Percentiles rank a stretch among this genome's conserved stretches.
These are phyloP conservation scores for Colletotrichum cordylinicola DNA, from an alignment of 2,329 filamentous ascomycete genomes.

Conservation along the genomic window DNA sequence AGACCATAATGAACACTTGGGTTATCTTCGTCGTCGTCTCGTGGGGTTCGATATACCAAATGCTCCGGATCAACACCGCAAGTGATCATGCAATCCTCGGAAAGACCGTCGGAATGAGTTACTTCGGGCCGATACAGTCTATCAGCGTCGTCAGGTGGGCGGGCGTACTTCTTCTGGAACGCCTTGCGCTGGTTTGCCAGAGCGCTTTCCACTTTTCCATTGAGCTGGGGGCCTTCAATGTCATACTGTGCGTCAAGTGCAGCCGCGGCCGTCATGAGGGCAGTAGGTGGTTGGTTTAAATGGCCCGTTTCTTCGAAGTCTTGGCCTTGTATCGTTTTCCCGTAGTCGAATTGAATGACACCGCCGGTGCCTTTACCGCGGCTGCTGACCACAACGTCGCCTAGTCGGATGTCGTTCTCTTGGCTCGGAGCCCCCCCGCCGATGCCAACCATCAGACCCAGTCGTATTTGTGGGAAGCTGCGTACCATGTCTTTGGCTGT, in stretches of 20 bases:
- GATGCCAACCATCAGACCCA: constrained; percentile 22
- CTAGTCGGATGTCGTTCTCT: constrained; percentile 21
- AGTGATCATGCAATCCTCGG: too few species aligned
- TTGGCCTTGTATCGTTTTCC: neutral
- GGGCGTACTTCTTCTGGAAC: neutral
- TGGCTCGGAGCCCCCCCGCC: constrained; percentile 29
- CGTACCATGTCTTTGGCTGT: constrained; percentile 33
- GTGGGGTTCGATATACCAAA: too few species aligned
- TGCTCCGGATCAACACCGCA: neutral
- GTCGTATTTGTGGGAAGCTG: neutral
- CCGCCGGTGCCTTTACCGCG: neutral
- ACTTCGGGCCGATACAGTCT: rapidly evolving
- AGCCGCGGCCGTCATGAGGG: constrained; percentile 9
- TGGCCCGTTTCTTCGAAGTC: neutral
- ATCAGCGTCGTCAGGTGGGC: rapidly evolving
- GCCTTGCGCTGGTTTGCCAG: neutral
- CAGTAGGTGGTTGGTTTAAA: neutral
- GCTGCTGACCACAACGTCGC: constrained; percentile 24
- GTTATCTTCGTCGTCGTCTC: too few species aligned
- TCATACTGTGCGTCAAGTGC: neutral
- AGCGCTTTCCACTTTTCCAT: neutral
- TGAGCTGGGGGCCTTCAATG: neutral
- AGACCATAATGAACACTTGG: too few species aligned
- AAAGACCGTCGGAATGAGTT: too few species aligned
- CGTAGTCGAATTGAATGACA: constrained; percentile 24